These are phyloP conservation scores for Apiospora hydei DNA, from an alignment of 2,329 filamentous ascomycete genomes.

Conservation along the genomic window DNA sequence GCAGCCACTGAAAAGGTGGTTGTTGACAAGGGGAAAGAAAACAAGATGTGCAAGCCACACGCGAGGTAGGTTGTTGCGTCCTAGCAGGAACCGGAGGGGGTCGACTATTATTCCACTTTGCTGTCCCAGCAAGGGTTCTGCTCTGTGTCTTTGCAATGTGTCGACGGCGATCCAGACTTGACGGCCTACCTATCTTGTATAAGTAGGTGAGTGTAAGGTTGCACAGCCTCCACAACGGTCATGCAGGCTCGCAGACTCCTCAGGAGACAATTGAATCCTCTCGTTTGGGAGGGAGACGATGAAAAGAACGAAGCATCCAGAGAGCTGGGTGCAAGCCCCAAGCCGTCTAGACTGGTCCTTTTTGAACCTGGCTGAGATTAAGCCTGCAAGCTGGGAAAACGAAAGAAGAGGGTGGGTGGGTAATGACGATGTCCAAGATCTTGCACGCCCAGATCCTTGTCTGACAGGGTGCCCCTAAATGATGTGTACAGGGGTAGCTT, in stretches of 20 bases:
- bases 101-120: neutral
- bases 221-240: neutral
- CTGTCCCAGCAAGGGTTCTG: neutral
- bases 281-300: slow-evolving; percentile 15
- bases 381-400: slow-evolving; percentile 11
- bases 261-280: neutral
- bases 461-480: slow-evolving; percentile 15
- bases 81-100: slow-evolving; percentile 1
- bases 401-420: slow-evolving; percentile 7
- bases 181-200: neutral
- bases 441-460: slow-evolving; percentile 10
- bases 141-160: neutral
- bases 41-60: neutral
- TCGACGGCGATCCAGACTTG: neutral
- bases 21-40: slow-evolving; percentile 10
- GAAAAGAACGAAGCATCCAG: slow-evolving; percentile 1
- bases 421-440: slow-evolving; percentile 23
- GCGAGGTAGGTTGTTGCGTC: slow-evolving; percentile 2
- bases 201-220: slow-evolving; percentile 9
- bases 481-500: slow-evolving; percentile 11
- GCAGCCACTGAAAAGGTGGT: neutral
- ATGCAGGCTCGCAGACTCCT: neutral
- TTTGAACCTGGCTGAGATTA: slow-evolving; percentile 13
- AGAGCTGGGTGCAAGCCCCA: neutral
- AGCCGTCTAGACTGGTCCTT: slow-evolving; percentile 14